phyloP scores from a whole-genome alignment of 495 filamentous ascomycete genomes.

The Hypoxylon crocopeplum region DNA sequence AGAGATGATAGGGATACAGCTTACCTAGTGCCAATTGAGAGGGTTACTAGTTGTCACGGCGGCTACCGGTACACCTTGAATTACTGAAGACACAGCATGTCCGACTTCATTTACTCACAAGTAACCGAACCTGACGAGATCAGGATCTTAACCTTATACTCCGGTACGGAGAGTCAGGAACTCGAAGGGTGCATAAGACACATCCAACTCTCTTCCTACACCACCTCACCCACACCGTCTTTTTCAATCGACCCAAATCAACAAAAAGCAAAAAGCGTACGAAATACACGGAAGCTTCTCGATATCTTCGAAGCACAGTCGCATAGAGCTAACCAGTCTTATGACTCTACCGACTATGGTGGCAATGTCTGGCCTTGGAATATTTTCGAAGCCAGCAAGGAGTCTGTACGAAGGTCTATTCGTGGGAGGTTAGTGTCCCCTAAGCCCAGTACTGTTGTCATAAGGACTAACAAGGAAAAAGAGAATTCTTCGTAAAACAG shows the following conservation, averaged over 20 bases:
- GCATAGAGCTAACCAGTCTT: not conserved
- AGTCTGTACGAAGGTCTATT: slow-evolving; percentile 1
- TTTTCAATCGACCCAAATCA: not conserved
- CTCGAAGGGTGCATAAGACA: slow-evolving; percentile 16
- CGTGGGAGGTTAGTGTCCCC: slow-evolving; percentile 1
- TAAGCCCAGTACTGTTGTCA: not conserved
- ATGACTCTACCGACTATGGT: slow-evolving; percentile 1
- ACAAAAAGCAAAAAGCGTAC: not conserved
- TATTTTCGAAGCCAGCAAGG: slow-evolving; percentile 6
- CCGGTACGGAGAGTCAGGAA: not conserved
- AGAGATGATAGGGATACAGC: too few species aligned
- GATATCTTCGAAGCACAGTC: slow-evolving; percentile 15
- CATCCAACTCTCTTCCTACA: not conserved
- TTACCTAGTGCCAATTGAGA: too few species aligned
- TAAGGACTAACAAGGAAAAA: not conserved
- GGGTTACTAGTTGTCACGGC: too few species aligned
- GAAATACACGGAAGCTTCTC: slow-evolving; percentile 14
- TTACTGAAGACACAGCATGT: not conserved
- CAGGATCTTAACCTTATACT: slow-evolving; percentile 6
- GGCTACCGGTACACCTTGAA: too few species aligned
- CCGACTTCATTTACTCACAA: slow-evolving; percentile 3
- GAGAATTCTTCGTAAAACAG: slow-evolving; percentile 11
- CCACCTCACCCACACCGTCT: not conserved
- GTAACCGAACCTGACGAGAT: slow-evolving; percentile 14
- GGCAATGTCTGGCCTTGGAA: slow-evolving; percentile 10